Percentiles rank a stretch among this genome's conserved stretches.
phyloP scores from a whole-genome alignment of 2,329 filamentous ascomycete genomes.

The Colletotrichum kahawae region DNA sequence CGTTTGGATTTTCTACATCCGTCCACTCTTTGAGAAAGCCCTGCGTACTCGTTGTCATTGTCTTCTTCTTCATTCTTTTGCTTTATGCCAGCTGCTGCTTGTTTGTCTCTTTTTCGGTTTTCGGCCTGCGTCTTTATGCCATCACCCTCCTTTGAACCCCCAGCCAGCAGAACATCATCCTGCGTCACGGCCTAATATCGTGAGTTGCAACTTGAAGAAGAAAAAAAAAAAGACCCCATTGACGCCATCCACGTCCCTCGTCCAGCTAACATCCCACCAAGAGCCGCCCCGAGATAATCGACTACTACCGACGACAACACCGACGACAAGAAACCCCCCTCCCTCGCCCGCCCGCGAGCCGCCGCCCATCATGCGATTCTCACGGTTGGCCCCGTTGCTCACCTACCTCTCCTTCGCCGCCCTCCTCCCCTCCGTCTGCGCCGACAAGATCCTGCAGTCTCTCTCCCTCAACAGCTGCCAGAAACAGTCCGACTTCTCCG shows the following conservation, averaged over 20 bases:
- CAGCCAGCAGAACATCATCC: neutral
- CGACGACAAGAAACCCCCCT: neutral
- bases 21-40: neutral
- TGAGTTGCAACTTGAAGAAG: neutral
- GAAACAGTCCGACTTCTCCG: slow-evolving; percentile 82
- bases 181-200: neutral
- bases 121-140: neutral
- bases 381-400: slow-evolving; percentile 31
- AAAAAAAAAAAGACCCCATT: neutral
- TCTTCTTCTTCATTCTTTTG: neutral
- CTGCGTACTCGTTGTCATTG: neutral
- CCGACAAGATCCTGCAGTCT: slow-evolving; percentile 75
- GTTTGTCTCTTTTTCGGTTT: neutral
- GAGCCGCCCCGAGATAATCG: neutral
- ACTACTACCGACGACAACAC: neutral
- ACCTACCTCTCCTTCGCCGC: slow-evolving; percentile 50
- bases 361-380: slow-evolving; percentile 6
- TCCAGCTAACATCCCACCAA: neutral
- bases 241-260: neutral
- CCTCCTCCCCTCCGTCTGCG: slow-evolving; percentile 54
- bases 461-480: slow-evolving; percentile 86
- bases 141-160: neutral
- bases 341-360: neutral
- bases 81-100: neutral
- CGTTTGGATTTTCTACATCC: neutral